Conservation (phyloP, 257 asterid genomes). For the Fraxinus cuspidata region DNA sequence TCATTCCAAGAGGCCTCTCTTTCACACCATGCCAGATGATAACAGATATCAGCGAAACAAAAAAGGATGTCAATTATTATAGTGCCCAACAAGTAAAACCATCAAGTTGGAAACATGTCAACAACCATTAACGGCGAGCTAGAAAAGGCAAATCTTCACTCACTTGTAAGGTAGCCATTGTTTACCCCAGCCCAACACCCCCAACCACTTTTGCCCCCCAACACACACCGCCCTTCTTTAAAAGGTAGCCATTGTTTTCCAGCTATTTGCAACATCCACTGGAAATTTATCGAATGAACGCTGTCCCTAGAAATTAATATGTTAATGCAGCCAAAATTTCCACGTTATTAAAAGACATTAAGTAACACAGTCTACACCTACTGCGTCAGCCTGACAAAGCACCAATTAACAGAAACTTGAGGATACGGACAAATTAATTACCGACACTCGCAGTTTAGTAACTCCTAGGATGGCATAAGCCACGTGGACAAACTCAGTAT, state of each 20-base stretch:
- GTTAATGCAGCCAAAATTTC: background rate
- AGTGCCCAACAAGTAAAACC: background rate
- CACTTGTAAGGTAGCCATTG: background rate
- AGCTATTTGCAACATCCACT: background rate
- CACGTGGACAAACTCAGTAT: background rate
- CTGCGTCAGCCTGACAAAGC: background rate
- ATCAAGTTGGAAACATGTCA: background rate
- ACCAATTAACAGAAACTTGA: background rate
- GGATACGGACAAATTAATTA: background rate
- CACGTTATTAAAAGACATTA: background rate
- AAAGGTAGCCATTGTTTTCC: background rate
- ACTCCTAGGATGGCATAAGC: background rate
- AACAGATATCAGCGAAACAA: too few species aligned
- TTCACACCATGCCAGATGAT: background rate
- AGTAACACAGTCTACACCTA: background rate
- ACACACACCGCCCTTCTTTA: background rate
- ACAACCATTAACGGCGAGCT: background rate
- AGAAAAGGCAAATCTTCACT: background rate
- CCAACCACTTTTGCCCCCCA: background rate
- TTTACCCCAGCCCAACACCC: background rate
- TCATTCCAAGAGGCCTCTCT: background rate
- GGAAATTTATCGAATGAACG: background rate
- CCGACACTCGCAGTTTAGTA: background rate
- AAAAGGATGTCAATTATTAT: background rate
- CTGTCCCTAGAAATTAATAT: background rate